Conservation (phyloP, 257 asterid genomes). For the Nicotiana attenuata region DNA sequence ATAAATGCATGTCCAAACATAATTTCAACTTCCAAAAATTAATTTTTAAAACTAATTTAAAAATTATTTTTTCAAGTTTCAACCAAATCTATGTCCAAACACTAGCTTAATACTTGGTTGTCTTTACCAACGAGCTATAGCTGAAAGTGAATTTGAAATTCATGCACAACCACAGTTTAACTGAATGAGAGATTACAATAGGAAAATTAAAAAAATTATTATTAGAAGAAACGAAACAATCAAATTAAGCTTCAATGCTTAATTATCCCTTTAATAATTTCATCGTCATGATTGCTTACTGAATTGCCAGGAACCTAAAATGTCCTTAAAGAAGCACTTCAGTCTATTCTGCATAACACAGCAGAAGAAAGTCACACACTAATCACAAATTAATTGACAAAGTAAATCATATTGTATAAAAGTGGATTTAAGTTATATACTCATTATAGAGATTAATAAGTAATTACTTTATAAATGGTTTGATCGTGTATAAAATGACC, state of each 20-base stretch:
- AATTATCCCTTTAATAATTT: neutral
- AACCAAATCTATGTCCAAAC: too few species aligned
- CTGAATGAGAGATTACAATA: neutral
- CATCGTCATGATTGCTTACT: constrained; percentile 14
- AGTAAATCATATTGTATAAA: neutral
- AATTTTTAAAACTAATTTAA: too few species aligned
- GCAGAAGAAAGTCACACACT: neutral
- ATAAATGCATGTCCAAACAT: too few species aligned
- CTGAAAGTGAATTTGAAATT: neutral
- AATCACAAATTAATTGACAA: neutral
- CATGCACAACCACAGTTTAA: neutral
- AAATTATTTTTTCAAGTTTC: too few species aligned
- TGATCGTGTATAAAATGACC: too few species aligned
- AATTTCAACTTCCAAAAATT: too few species aligned
- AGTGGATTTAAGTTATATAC: neutral
- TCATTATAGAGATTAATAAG: too few species aligned
- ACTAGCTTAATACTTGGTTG: too few species aligned
- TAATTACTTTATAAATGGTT: too few species aligned
- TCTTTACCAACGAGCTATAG: neutral
- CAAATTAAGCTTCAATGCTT: neutral
- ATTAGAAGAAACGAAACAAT: neutral
- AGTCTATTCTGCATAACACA: constrained; percentile 39
- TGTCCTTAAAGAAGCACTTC: constrained; percentile 33
- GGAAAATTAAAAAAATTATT: neutral
- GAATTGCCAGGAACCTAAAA: constrained; percentile 34